Evolutionary conservation across 1,284 basidiomycete species (phyloP), one percentile per base, ranked within the genome.

Genomic region (Apiotrichum domesticum): DNA sequence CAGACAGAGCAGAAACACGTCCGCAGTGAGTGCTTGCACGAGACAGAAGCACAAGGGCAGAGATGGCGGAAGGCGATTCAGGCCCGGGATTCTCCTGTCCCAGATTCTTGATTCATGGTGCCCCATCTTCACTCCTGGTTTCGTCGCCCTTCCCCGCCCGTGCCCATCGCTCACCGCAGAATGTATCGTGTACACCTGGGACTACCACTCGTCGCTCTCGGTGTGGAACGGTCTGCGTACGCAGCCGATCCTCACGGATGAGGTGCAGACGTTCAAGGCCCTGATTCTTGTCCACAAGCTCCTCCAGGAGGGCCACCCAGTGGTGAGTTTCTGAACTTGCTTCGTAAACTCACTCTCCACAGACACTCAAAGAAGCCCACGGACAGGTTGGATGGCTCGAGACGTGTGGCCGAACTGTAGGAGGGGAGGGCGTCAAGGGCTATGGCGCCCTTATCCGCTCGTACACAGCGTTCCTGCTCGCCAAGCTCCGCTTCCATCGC

Each of bases 111-210:
- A 29, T 29, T 29, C 29, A 3, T 29, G 29, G 29, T 29, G 29
- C 29, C 29, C 29, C 29, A 29, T 29, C 29, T 29, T 29, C 29
- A 29, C 29, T 29, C 29, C 29, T 29, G 29, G 29, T 29, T 29
- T 29, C 29, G 29, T 29, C 29, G 29, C 29, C 29, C 34, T 37
- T 15, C 35, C 15, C 21, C 37, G 10, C 4, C 6, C n/a, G 46
- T 29, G 9, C 32, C 13, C 13, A 46, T 40, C 44, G 21, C 58
- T 54, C 42, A 35, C 42, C 73, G 29, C 3, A 96, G 93, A 95
- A 80, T 91, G 88, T 67, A 95, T 97, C 72, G 90, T 97, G 37
- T 97, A 93, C 77, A 96, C 93, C 13, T 96, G 93, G 93, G 93
- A 97, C 75, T 96, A 96, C 72, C 92, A 95, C 72, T 88, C 90